Conservation (phyloP, 2,329 filamentous ascomycete species). For the Aspergillus caelatus region DNA sequence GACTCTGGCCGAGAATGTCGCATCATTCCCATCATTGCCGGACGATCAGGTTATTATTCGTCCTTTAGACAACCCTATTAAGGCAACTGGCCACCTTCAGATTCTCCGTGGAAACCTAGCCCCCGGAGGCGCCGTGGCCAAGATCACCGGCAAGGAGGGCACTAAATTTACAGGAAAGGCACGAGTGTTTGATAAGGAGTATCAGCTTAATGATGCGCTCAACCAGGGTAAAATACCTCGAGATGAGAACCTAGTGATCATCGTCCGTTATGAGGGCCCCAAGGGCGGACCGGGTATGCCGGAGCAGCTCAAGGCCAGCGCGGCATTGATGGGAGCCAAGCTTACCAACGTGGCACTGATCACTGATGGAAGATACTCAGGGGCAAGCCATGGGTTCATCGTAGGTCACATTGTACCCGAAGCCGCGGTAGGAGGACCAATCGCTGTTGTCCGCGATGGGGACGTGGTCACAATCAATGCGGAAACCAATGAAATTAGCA, state of each 20-base stretch:
- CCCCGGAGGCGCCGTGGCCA: slow-evolving; percentile 86
- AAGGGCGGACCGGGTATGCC: slow-evolving; percentile 96
- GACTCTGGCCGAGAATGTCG: slow-evolving; percentile 80
- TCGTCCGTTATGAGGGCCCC: slow-evolving; percentile 92
- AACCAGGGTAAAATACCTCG: slow-evolving; percentile 70
- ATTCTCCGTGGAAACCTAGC: slow-evolving; percentile 86
- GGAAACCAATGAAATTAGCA: slow-evolving; percentile 70
- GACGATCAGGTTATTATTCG: slow-evolving; percentile 83
- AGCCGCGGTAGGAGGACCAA: slow-evolving; percentile 83
- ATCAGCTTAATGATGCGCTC: slow-evolving; percentile 74
- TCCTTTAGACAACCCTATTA: slow-evolving; percentile 80
- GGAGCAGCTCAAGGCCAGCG: slow-evolving; percentile 85
- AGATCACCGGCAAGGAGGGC: slow-evolving; percentile 96
- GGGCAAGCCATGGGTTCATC: slow-evolving; percentile 88
- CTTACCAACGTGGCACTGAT: slow-evolving; percentile 86
- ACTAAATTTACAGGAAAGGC: slow-evolving; percentile 78
- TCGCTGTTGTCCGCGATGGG: slow-evolving; percentile 78
- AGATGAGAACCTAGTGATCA: slow-evolving; percentile 80
- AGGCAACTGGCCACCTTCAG: slow-evolving; percentile 82
- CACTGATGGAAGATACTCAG: slow-evolving; percentile 87
- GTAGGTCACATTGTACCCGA: slow-evolving; percentile 93
- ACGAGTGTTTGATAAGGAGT: slow-evolving; percentile 84
- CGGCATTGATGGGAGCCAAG: slow-evolving; percentile 89
- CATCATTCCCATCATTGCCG: slow-evolving; percentile 73
- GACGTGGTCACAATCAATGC: slow-evolving; percentile 88